A percentile compares a stretch with the other conserved stretches of the same genome.
These are phyloP conservation scores for Elsinoe perseae DNA, from an alignment of 2,329 filamentous ascomycete species.

Conservation along the genomic window DNA sequence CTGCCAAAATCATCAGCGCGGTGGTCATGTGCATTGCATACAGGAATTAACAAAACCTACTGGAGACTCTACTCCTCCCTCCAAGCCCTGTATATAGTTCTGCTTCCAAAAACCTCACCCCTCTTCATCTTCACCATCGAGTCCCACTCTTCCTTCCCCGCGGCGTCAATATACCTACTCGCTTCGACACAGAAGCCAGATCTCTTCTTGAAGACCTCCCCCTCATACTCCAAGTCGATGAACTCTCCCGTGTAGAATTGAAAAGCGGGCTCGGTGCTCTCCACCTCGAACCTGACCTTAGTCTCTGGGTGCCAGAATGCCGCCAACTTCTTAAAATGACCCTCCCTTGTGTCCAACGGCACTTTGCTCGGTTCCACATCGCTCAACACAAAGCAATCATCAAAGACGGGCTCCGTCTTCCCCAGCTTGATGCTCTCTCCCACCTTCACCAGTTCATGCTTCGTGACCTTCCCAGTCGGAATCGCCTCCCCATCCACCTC, in stretches of 20 bases:
- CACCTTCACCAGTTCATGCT: slow-evolving; percentile 58
- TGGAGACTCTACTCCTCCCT: slow-evolving; percentile 39
- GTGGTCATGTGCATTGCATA: no score
- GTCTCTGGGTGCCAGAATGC: slow-evolving; percentile 65
- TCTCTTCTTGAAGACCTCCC: slow-evolving; percentile 50
- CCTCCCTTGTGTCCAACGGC: slow-evolving; percentile 44
- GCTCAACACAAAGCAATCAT: slow-evolving; percentile 76
- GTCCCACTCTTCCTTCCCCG: slow-evolving; percentile 74
- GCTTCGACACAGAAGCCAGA: slow-evolving; percentile 91
- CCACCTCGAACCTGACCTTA: slow-evolving; percentile 73
- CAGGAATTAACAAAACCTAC: background rate
- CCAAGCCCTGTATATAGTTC: slow-evolving; percentile 81
- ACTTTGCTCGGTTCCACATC: slow-evolving; percentile 51
- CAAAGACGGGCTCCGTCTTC: slow-evolving; percentile 64
- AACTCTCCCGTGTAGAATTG: slow-evolving; percentile 92
- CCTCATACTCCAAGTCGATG: slow-evolving; percentile 63
- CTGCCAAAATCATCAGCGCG: background rate
- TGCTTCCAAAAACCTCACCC: slow-evolving; percentile 73
- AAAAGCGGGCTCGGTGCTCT: slow-evolving; percentile 90
- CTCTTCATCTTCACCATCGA: slow-evolving; percentile 72
- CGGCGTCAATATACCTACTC: slow-evolving; percentile 80
- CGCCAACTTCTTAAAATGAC: slow-evolving; percentile 59
- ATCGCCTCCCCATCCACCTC: slow-evolving; percentile 67
- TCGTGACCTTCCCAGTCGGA: slow-evolving; percentile 58
- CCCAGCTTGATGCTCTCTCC: slow-evolving; percentile 64